Percentiles rank a stretch among this genome's conserved stretches.
These are phyloP conservation scores for Elaeis guineensis DNA, from an alignment of 176 grass and related monocot genomes.

Conservation along the genomic window DNA sequence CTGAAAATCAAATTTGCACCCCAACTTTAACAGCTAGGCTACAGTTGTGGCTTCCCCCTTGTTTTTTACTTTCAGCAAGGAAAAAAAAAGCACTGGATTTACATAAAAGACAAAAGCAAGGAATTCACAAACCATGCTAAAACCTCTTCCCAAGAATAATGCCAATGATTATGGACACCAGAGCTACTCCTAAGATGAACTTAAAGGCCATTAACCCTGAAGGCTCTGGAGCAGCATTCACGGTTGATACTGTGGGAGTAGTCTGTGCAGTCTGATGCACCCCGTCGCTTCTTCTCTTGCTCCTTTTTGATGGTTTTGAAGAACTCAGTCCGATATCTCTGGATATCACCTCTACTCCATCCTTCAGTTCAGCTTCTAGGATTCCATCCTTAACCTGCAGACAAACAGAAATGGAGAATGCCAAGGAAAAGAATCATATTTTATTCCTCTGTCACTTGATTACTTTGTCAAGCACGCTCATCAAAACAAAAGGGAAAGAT, in stretches of 20 bases:
- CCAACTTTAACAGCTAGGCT: too few species aligned
- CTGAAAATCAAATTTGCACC: too few species aligned
- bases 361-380: background rate
- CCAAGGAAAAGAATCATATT: too few species aligned
- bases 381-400: constrained; percentile 42
- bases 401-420: background rate
- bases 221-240: constrained; percentile 38
- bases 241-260: constrained; percentile 13
- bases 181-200: constrained; percentile 78
- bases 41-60: too few species aligned
- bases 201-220: constrained; percentile 92
- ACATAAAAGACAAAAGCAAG: background rate
- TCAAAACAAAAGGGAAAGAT: too few species aligned
- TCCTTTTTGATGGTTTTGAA: constrained; percentile 17
- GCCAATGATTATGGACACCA: constrained; percentile 65
- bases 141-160: constrained; percentile 86
- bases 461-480: too few species aligned
- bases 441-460: too few species aligned
- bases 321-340: constrained; percentile 37
- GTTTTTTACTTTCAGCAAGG: too few species aligned
- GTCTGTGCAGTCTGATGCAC: constrained; percentile 4
- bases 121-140: constrained; percentile 27
- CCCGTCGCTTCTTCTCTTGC: constrained; percentile 3
- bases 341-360: constrained; percentile 27
- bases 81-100: too few species aligned